Conservation (phyloP, 352 stramenopile species). For the Elongisporangium undulatum region DNA sequence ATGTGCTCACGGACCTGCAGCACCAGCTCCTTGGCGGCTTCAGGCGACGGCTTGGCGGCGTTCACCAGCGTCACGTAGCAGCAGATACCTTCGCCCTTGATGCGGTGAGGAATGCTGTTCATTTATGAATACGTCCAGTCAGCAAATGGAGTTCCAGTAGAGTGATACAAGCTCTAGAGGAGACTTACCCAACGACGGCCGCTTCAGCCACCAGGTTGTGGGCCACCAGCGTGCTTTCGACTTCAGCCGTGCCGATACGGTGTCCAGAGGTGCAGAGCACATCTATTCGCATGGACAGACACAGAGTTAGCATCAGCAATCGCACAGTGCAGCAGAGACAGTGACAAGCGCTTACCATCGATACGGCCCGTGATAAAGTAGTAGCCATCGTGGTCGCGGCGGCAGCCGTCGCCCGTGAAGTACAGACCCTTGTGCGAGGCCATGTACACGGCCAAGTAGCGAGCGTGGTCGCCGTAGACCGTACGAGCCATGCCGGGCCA, state of each 20-base stretch:
- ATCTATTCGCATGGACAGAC: slow-evolving; percentile 40
- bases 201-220: slow-evolving; percentile 92
- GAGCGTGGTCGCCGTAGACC: slow-evolving; percentile 90
- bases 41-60: slow-evolving; percentile 52
- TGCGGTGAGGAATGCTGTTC: slow-evolving; percentile 88
- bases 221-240: slow-evolving; percentile 89
- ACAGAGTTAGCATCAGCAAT: slow-evolving; percentile 1
- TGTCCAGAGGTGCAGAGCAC: slow-evolving; percentile 94
- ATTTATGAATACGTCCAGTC: not conserved
- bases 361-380: slow-evolving; percentile 98
- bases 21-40: slow-evolving; percentile 67
- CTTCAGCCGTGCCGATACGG: slow-evolving; percentile 84
- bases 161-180: not conserved
- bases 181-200: slow-evolving; percentile 89
- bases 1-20: slow-evolving; percentile 90
- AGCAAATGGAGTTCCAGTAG: not conserved
- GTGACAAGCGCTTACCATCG: slow-evolving; percentile 46
- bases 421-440: slow-evolving; percentile 96
- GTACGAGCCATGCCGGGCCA: slow-evolving; percentile 97
- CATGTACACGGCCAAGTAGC: slow-evolving; percentile 97
- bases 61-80: slow-evolving; percentile 94
- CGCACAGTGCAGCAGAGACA: not conserved
- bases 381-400: slow-evolving; percentile 92
- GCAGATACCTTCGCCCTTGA: slow-evolving; percentile 97
- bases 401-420: slow-evolving; percentile 91